phyloP scores from a whole-genome alignment of 352 stramenopile species.

The Phytophthora agathidicida region DNA sequence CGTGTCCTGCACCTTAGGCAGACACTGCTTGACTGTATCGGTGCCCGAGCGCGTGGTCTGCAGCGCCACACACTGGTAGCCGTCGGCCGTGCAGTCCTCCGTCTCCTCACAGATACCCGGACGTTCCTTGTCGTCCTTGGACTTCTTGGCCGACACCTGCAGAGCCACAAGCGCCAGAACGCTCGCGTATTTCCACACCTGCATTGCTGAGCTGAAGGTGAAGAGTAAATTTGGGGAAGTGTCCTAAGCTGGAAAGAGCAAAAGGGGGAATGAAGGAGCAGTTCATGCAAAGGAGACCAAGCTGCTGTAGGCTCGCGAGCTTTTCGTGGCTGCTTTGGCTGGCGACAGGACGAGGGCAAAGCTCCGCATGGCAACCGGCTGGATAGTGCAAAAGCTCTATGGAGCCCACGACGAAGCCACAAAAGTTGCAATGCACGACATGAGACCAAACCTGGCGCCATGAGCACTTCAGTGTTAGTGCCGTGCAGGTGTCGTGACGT shows the following conservation, averaged over 20 bases:
- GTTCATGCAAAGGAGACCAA: not conserved
- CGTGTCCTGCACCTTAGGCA: constrained; percentile 62
- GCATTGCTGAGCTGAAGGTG: constrained; percentile 35
- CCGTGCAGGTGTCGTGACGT: constrained; percentile 15
- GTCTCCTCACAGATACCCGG: constrained; percentile 66
- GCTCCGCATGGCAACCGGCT: constrained; percentile 14
- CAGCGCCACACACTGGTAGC: constrained; percentile 72
- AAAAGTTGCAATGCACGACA: constrained; percentile 36
- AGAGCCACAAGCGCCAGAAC: constrained; percentile 43
- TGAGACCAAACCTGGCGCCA: constrained; percentile 30
- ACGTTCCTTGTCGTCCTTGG: constrained; percentile 31
- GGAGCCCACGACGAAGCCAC: constrained; percentile 28
- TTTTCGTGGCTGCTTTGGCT: constrained; percentile 15
- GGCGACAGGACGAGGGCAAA: constrained; percentile 33
- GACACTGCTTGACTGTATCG: constrained; percentile 74
- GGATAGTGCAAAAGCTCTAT: constrained; percentile 31
- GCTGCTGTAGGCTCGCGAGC: not conserved
- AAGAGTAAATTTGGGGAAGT: constrained; percentile 1
- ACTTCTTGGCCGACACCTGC: constrained; percentile 37
- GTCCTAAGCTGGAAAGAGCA: constrained; percentile 24
- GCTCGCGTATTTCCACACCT: constrained; percentile 43
- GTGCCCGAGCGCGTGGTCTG: constrained; percentile 67
- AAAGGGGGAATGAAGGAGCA: constrained; percentile 36
- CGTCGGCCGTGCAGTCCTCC: constrained; percentile 49
- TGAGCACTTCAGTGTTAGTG: constrained; percentile 23